Evolutionary conservation across 2,329 filamentous ascomycete species (phyloP), one percentile per base, ranked within the genome.

Genomic region (Alternaria ventricosa): DNA sequence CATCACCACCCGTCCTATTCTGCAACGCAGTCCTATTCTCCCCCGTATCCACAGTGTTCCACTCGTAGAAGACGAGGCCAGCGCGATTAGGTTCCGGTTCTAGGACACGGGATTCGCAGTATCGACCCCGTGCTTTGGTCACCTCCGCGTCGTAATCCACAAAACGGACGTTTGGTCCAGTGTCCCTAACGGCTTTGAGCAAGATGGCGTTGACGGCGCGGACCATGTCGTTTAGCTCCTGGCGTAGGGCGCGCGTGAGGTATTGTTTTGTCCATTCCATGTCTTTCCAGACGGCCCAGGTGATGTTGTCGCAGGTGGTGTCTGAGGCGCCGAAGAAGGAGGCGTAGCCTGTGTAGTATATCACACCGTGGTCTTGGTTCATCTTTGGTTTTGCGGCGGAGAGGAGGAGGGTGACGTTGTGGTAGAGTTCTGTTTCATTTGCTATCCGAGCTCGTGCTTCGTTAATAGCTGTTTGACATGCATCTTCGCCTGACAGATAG

Each of bases 321-420:
- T 74, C 74, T 3, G 71, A 70, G 1, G 62, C 60, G 25, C 71
- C 76, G 45, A 77, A 78, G 69, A 78, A 79, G 7, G 60, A 46
- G 1, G 77, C 71, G 33, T 78, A 78, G 8, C 74, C 74, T 5
- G 74, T 76, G 15, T 75, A 65, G 53, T 75, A 76, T 4, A 78
- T 71, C 5, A 69, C n/a, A 7, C 75, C 75, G 18, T 73, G 58
- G 3, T 58, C 30, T 15, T 58, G 47, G 20, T 71, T 71, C 61
- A 78, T 66, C 23, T 74, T 72, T 0, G 66, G 65, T 23, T 64
- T 70, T 18, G 70, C 60, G 2, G 72, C 71, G 10, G 68, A 59
- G 27, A 78, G 55, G 5, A 77, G 49, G 5, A 45, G 45, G 1
- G 64, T 71, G 9, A 75, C 50, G 28, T 73, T 75, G 12, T 54